Conservation (phyloP, 2,329 filamentous ascomycete genomes). For the Rutstroemia sydowiana region DNA sequence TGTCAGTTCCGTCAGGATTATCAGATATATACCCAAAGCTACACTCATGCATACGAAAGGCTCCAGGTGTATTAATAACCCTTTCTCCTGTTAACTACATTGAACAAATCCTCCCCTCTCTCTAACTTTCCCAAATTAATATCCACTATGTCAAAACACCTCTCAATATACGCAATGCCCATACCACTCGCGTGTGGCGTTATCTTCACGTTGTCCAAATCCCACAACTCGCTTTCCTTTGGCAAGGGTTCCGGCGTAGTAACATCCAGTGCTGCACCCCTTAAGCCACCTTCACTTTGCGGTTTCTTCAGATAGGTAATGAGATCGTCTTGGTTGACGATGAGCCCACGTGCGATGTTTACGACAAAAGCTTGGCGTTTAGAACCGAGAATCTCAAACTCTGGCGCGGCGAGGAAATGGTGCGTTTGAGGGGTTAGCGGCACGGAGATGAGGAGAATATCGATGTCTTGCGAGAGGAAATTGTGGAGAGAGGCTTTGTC, state of each 20-base stretch:
- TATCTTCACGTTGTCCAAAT: constrained; percentile 51
- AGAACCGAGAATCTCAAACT: constrained; percentile 30
- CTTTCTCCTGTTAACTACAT: constrained; percentile 51
- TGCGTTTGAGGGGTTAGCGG: constrained; percentile 31
- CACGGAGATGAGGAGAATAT: constrained; percentile 32
- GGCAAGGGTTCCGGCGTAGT: constrained; percentile 62
- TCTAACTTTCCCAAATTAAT: constrained; percentile 47
- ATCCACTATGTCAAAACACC: constrained; percentile 50
- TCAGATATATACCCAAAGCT: no score
- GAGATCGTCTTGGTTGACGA: constrained; percentile 54
- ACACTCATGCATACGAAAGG: no score
- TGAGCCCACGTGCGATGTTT: constrained; percentile 57
- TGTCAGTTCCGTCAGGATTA: no score
- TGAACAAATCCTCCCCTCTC: constrained; percentile 49
- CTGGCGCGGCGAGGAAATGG: constrained; percentile 35
- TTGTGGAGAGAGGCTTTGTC: constrained; percentile 28
- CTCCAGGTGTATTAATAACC: no score
- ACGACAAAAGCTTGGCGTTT: constrained; percentile 45
- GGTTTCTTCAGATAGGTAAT: constrained; percentile 41
- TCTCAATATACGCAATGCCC: constrained; percentile 46
- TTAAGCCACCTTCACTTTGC: constrained; percentile 38
- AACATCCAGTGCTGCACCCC: constrained; percentile 59
- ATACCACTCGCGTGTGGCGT: constrained; percentile 57
- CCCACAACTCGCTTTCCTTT: constrained; percentile 53
- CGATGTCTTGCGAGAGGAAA: constrained; percentile 32